phyloP scores from a whole-genome alignment of 129 eudicot species.

The Flaveria robusta region DNA sequence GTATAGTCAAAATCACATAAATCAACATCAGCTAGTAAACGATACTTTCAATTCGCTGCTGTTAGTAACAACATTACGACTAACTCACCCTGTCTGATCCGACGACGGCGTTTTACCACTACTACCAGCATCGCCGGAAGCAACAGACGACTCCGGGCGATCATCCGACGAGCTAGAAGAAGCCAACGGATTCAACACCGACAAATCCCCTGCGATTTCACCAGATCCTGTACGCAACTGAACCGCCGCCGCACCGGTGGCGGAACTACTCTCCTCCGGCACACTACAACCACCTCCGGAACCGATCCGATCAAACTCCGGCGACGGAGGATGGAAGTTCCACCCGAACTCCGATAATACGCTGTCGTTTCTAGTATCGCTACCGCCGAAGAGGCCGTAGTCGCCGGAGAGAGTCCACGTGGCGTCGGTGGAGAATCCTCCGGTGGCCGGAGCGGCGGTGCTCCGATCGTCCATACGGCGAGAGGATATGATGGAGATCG shows the following conservation, averaged over 20 bases:
- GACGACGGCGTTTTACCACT: slow-evolving; percentile 34
- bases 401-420: slow-evolving; percentile 38
- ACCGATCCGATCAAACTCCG: slow-evolving; percentile 43
- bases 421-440: slow-evolving; percentile 29
- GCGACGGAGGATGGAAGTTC: slow-evolving; percentile 35
- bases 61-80: slow-evolving; percentile 1
- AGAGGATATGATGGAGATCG: background rate
- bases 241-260: background rate
- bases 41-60: background rate
- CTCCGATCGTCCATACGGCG: slow-evolving; percentile 40
- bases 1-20: background rate
- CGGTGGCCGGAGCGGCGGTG: slow-evolving; percentile 37
- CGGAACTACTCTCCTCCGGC: slow-evolving; percentile 25
- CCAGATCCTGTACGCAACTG: slow-evolving; percentile 26
- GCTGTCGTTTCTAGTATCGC: slow-evolving; percentile 34
- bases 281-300: slow-evolving; percentile 19
- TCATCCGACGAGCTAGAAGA: slow-evolving; percentile 72
- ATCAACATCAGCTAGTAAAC: too few relatives aligned
- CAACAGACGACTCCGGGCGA: slow-evolving; percentile 55
- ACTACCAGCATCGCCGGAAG: slow-evolving; percentile 42
- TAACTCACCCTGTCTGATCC: slow-evolving; percentile 72
- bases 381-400: slow-evolving; percentile 34
- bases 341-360: slow-evolving; percentile 66
- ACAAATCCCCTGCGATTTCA: slow-evolving; percentile 30
- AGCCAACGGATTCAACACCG: slow-evolving; percentile 38